Evolutionary conservation across 768 basidiomycete species (phyloP), one percentile per base, ranked within the genome.

Genomic region (Suillus variegatus): DNA sequence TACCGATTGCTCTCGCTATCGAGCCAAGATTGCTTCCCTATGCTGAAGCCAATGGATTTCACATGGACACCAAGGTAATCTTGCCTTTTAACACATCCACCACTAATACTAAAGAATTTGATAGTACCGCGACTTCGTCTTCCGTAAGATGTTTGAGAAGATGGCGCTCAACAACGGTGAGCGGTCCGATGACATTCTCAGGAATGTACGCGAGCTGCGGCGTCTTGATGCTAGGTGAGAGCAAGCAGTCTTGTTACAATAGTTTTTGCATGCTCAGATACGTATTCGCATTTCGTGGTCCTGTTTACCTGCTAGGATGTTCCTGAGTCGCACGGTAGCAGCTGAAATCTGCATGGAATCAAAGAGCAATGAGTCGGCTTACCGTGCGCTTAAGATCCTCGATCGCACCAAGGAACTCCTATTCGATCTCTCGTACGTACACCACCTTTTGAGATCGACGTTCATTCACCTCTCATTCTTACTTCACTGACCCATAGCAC

Each of bases 281-380:
- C 51, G 35, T 60, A 18, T n/a, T 13, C 51, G 36, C 36, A 35
- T 56, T 38, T 38, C 65, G 49, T 47, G 67, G 16, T n/a, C 25
- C 6, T 9, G 40, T 43, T 60, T 60, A 4, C 12, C 16, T 6
- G 10, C 25, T 66, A 93, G 92, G 58, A 92, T 93, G 91, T 93
- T 91, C 73, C 80, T 93, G 60, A 91, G 87, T 70, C 87, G 91
- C 55, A 92, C 91, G 14, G 90, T 93, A n/a, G 91, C 91, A 0
- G 90, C 87, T 2, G 92, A 93, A 73, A 84, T 92, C 32, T 91
- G 90, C 71, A 91, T 93, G 89, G 91, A 93, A 75, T 86, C 88
- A 20, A 89, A 88, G 76, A 75, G 81, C 18, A 93, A 93, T 65
- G 87, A 90, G 63, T 77, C 83, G 7, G 91, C 86, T 20, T 93